Base-by-base conservation (phyloP, 768 basidiomycete genomes). In the Suillus fuscotomentosus region DNA sequence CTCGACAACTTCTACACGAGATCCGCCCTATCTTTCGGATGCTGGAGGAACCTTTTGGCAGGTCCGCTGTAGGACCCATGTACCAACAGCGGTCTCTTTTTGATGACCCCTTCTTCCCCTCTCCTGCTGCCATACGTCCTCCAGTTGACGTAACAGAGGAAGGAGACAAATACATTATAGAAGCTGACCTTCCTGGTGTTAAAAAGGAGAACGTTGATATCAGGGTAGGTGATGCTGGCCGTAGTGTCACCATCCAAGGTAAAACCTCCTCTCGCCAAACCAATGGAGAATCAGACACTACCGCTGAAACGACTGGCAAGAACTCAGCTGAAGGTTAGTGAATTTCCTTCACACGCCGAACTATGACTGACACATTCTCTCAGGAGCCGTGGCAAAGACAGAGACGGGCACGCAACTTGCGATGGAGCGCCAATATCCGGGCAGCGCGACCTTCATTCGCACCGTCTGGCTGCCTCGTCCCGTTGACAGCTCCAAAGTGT, bases 111-210 rank as follows among this genome's bases (percentile, higher is more conserved):
- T 83, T 87, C 72, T 80, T 83, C 70, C 67, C 69, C 3, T 66
- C 74, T 11, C 74, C 75, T 20, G 55, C 67, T 24, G 66, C 71
- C 10, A 36, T 79, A 48, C 79, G 83, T 36, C 89, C 90, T 17
- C 84, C 87, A 0, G 79, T 93, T 7, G 91, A 94, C 67, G 74
- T 93, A 9, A 79, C 82, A 3, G 91, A 94, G 67, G 83, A 87
- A 64, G 85, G 82, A 1, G 80, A 86, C 72, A 78, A 81, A 47
- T 92, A 89, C 68, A 66, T 91, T 60, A 78, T 94, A 48, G 88
- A 92, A 70, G 90, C 90, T 2, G 92, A 94, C 70, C 70, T 94
- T 34, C 92, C 91, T 24, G 91, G 91, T 1, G 86, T 93, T 34
- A 87, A 85, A 73, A 91, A 88, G 78, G 90, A 92, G 68, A 86